phyloP scores from a whole-genome alignment of 768 basidiomycete species.

The Leccinellum luteum region DNA sequence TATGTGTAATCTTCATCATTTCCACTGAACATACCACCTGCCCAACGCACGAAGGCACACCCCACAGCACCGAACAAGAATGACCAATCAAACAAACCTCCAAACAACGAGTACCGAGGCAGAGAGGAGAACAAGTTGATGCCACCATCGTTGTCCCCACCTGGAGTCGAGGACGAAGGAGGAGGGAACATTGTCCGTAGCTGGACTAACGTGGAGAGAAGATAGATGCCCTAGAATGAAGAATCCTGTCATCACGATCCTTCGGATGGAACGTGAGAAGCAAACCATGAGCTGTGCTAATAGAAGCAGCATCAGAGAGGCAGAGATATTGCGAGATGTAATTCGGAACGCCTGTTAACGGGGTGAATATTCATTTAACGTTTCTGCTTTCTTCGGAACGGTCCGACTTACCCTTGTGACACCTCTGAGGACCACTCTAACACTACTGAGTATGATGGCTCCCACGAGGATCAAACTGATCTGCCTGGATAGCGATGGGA shows the following conservation, averaged over 20 bases:
- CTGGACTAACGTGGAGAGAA: slow-evolving; percentile 80
- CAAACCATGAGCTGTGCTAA: slow-evolving; percentile 82
- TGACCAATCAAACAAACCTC: slow-evolving; percentile 68
- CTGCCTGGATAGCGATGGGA: slow-evolving; percentile 47
- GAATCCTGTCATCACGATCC: neutral
- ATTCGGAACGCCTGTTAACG: slow-evolving; percentile 53
- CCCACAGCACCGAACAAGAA: slow-evolving; percentile 60
- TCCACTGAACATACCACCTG: slow-evolving; percentile 33
- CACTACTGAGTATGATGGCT: slow-evolving; percentile 68
- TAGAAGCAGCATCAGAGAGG: slow-evolving; percentile 72
- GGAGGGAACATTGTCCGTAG: slow-evolving; percentile 79
- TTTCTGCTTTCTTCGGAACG: slow-evolving; percentile 1
- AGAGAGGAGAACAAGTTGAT: slow-evolving; percentile 68
- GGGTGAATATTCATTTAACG: neutral
- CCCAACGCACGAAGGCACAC: slow-evolving; percentile 55
- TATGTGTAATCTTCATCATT: slow-evolving; percentile 16
- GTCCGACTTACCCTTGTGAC: slow-evolving; percentile 52
- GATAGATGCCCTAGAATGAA: slow-evolving; percentile 65
- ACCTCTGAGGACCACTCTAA: slow-evolving; percentile 65
- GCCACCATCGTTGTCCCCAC: slow-evolving; percentile 7
- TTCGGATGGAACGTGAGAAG: slow-evolving; percentile 12
- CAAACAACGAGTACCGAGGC: slow-evolving; percentile 72
- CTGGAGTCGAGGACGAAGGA: slow-evolving; percentile 15
- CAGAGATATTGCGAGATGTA: slow-evolving; percentile 66
- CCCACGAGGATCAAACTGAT: slow-evolving; percentile 72